A percentile compares a stretch with the other conserved stretches of the same genome.
Conservation (phyloP, 345 rosid species). For the Reutealis trisperma region DNA sequence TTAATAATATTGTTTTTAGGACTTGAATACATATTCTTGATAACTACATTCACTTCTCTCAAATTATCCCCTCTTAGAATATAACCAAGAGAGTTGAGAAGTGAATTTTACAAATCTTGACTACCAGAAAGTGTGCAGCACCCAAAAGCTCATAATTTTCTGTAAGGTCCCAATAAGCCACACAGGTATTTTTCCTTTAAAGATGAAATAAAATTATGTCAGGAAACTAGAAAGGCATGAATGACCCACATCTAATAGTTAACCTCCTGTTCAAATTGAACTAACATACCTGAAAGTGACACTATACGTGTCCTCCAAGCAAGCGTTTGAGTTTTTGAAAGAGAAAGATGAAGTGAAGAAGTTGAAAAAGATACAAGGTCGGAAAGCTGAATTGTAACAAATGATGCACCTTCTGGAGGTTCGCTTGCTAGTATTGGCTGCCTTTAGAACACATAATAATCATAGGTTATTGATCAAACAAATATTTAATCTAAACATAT, state of each 20-base stretch:
- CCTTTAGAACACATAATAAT: slow-evolving; percentile 45
- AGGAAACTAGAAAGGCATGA: neutral
- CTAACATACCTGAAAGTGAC: slow-evolving; percentile 69
- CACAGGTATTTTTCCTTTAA: neutral
- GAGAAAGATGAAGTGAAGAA: slow-evolving; percentile 57
- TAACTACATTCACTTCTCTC: neutral
- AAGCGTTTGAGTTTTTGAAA: slow-evolving; percentile 54
- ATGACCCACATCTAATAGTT: neutral
- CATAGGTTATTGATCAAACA: slow-evolving; percentile 23
- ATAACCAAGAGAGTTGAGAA: neutral
- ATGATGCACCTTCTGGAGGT: slow-evolving; percentile 45
- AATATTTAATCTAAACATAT: neutral
- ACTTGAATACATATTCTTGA: neutral
- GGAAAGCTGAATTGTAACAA: slow-evolving; percentile 71
- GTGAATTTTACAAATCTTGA: too few relatives aligned
- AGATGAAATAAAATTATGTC: neutral
- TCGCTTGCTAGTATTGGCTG: slow-evolving; percentile 42
- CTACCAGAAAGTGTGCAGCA: too few relatives aligned
- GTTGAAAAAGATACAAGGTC: slow-evolving; percentile 54
- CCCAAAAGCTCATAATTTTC: too few relatives aligned
- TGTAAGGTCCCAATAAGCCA: too few relatives aligned
- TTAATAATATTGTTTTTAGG: neutral
- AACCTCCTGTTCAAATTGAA: neutral
- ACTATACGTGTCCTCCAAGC: slow-evolving; percentile 87
- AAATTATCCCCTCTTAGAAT: neutral